Evolutionary conservation across 2,329 filamentous ascomycete species (phyloP).

Genomic region (Trichocomaceae sp.): DNA sequence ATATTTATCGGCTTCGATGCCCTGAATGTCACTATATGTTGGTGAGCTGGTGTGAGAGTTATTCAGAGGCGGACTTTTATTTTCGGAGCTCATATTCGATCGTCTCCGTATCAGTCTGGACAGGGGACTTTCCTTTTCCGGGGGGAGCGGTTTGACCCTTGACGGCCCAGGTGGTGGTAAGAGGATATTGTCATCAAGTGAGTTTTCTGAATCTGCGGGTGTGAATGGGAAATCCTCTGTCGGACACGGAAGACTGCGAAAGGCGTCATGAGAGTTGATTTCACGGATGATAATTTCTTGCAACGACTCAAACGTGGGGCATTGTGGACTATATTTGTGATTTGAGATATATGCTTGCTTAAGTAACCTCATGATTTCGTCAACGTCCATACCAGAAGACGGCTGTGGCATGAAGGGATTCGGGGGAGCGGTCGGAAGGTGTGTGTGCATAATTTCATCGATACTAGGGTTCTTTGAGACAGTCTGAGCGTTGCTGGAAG

Average conservation of each 20-base stretch:
- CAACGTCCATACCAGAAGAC: conserved; percentile 27
- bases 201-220: conserved; percentile 22
- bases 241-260: conserved; percentile 29
- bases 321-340: conserved; percentile 22
- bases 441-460: conserved; percentile 38
- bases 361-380: conserved; percentile 39
- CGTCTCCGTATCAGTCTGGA: conserved; percentile 26
- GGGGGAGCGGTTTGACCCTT: conserved; percentile 19
- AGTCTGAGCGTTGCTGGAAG: conserved; percentile 21
- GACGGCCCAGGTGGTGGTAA: conserved; percentile 12
- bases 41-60: conserved; percentile 11
- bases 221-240: conserved; percentile 29
- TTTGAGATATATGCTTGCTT: conserved; percentile 31
- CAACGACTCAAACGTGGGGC: conserved; percentile 34
- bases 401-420: conserved; percentile 20
- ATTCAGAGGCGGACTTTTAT: conserved; percentile 17
- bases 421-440: conserved; percentile 26
- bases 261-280: conserved; percentile 40
- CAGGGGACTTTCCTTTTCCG: conserved; percentile 27
- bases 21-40: neutral
- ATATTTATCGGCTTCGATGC: neutral
- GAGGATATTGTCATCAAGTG: conserved; percentile 17
- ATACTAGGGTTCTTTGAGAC: conserved; percentile 29
- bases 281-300: conserved; percentile 40
- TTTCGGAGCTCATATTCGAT: conserved; percentile 19